Evolutionary conservation across 1,284 basidiomycete genomes (phyloP), one percentile per base, ranked within the genome.

Genomic region (Sutorius eximius): DNA sequence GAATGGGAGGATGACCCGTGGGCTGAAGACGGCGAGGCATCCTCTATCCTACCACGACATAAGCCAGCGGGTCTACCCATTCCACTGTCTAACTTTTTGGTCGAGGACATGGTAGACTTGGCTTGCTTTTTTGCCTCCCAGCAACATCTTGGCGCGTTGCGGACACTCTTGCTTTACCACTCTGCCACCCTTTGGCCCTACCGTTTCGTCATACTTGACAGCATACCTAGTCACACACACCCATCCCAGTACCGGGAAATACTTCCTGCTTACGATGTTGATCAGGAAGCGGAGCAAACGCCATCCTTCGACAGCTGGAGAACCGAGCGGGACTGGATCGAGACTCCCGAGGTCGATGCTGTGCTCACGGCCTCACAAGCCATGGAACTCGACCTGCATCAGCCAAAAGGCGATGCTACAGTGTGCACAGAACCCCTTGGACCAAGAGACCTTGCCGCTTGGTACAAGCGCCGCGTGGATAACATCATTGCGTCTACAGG

Each of bases 1-100:
- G 86, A 85, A 61, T 88, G 85, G 85, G 83, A 86, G 62, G 91
- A 93, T 63, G 91, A 94, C 70, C 90, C 91, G 11, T 94, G 90
- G 90, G 85, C 76, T 20, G 83, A 86, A 40, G 75, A 72, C 10
- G 67, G 70, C 36, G 68, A 63, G 36, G 71, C 64, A 59, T 65
- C 65, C 29, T 59, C 61, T 52, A 59, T 67, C 36, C 45, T 65
- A 24, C 53, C 70, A 42, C 63, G 68, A 44, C 55, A 64, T 38
- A 51, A 66, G 45, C 47, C 61, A 12, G 51, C 55, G 32, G 64
- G 61, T 46, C 72, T 74, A 1, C 81, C 82, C 18, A 63, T 91
- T 40, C 65, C 82, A 1, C 78, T 95, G 20, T 74, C 82, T 8
- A 63, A 74, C 10, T 93, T 96, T 69, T 75, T 96, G 27, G 67